phyloP scores from a whole-genome alignment of 805 yeast species.

The Teunomyces kruisii region DNA sequence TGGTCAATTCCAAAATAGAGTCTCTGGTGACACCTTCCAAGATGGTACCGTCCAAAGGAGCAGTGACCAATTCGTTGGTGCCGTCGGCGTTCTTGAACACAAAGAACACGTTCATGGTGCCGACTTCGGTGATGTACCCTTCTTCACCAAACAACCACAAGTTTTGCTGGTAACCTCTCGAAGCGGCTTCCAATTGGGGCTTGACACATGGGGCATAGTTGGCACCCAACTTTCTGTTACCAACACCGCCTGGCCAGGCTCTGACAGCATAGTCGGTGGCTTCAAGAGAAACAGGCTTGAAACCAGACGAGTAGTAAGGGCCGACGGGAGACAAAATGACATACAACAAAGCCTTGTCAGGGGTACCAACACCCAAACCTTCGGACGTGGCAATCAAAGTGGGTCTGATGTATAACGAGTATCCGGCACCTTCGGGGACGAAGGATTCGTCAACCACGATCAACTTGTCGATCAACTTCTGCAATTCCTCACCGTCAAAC shows the following conservation, averaged over 20 bases:
- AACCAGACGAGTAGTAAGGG: conserved; percentile 92
- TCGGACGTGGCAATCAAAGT: conserved; percentile 92
- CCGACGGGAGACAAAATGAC: conserved; percentile 96
- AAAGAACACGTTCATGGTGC: conserved; percentile 94
- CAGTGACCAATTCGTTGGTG: conserved; percentile 88
- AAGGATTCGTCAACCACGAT: conserved; percentile 71
- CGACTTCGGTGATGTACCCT: conserved; percentile 86
- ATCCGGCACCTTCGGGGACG: conserved; percentile 85
- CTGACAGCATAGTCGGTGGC: conserved; percentile 95
- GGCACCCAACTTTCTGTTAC: conserved; percentile 95
- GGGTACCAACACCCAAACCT: conserved; percentile 83
- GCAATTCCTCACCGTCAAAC: conserved; percentile 75
- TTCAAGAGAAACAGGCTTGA: conserved; percentile 91
- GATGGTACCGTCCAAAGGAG: conserved; percentile 96
- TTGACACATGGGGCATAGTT: conserved; percentile 94
- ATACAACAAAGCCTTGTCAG: conserved; percentile 76
- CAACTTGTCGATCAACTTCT: conserved; percentile 73
- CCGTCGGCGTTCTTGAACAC: conserved; percentile 82
- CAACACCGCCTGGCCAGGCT: conserved; percentile 99
- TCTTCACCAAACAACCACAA: conserved; percentile 95
- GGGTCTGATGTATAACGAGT: conserved; percentile 90
- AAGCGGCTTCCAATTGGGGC: conserved; percentile 89
- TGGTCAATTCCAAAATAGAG: conserved; percentile 75
- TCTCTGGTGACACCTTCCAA: conserved; percentile 96
- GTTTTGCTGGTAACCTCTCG: conserved; percentile 92